Percentiles rank a stretch among this genome's conserved stretches.
Evolutionary conservation across 768 basidiomycete species (phyloP).

Genomic region (Leucosporidium scottii): DNA sequence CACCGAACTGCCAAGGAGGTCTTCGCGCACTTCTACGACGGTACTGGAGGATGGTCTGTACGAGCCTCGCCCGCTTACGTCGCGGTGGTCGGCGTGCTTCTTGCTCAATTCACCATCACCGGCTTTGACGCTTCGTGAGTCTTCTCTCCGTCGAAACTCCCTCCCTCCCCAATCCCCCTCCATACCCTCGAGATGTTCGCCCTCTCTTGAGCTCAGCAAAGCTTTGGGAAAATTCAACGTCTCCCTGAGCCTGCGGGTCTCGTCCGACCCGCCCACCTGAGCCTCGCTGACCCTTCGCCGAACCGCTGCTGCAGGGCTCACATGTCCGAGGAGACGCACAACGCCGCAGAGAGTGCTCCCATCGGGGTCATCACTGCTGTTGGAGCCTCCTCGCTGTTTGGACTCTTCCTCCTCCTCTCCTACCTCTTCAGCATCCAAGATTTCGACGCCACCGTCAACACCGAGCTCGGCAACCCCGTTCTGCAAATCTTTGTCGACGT

Average conservation of each 20-base stretch:
- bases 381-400: constrained; percentile 63
- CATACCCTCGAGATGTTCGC: no score
- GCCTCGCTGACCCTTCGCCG: neutral
- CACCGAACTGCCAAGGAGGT: constrained; percentile 65
- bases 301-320: constrained; percentile 33
- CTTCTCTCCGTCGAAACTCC: no score
- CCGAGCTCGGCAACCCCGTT: constrained; percentile 61
- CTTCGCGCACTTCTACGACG: constrained; percentile 63
- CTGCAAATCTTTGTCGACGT: constrained; percentile 72
- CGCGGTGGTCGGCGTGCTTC: constrained; percentile 58
- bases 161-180: neutral
- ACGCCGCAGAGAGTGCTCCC: constrained; percentile 49
- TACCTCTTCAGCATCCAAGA: constrained; percentile 73
- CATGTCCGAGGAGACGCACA: constrained; percentile 74
- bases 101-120: constrained; percentile 71
- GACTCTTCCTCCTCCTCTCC: constrained; percentile 66
- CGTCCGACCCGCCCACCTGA: no score
- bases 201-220: no score
- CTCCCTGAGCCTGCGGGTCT: no score
- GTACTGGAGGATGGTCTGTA: constrained; percentile 65
- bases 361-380: constrained; percentile 50
- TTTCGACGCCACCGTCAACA: constrained; percentile 51
- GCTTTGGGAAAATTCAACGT: no score
- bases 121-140: constrained; percentile 63
- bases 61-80: constrained; percentile 66